phyloP scores from a whole-genome alignment of 1,284 basidiomycete species.

The Sporisorium reilianum region DNA sequence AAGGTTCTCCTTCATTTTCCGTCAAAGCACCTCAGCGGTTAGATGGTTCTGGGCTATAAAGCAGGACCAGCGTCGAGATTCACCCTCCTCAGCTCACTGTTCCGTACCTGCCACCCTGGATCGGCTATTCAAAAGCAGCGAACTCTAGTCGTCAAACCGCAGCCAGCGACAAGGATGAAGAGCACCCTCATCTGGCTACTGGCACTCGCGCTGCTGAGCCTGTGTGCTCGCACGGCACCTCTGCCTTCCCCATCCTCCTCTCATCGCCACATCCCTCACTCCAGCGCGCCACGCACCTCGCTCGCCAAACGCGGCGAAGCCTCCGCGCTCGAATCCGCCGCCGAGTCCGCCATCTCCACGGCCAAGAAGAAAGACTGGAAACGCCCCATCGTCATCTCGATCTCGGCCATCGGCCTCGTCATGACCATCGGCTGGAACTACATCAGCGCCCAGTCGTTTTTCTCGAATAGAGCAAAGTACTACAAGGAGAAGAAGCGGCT shows the following conservation, averaged over 20 bases:
- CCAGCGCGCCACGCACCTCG: neutral
- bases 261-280: neutral
- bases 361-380: conserved; percentile 29
- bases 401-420: conserved; percentile 10
- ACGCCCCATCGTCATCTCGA: conserved; percentile 21
- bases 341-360: neutral
- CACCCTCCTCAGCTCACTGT: too few species aligned
- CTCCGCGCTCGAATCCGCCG: neutral
- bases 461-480: conserved; percentile 15
- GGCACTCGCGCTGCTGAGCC: conserved; percentile 10
- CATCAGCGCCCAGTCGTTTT: conserved; percentile 23
- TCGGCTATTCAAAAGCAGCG: too few species aligned
- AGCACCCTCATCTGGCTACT: conserved; percentile 9
- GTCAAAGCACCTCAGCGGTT: neutral
- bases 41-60: conserved; percentile 1
- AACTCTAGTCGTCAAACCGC: neutral
- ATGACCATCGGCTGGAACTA: conserved; percentile 39
- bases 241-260: conserved; percentile 7
- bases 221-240: conserved; percentile 19
- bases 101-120: too few species aligned
- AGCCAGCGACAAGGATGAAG: conserved; percentile 17
- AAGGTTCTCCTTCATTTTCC: conserved; percentile 6
- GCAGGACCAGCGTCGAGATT: neutral
- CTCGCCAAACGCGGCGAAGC: neutral
- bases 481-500: conserved; percentile 2